Conservation (phyloP, 352 stramenopile genomes). For the Pythium volutum region DNA sequence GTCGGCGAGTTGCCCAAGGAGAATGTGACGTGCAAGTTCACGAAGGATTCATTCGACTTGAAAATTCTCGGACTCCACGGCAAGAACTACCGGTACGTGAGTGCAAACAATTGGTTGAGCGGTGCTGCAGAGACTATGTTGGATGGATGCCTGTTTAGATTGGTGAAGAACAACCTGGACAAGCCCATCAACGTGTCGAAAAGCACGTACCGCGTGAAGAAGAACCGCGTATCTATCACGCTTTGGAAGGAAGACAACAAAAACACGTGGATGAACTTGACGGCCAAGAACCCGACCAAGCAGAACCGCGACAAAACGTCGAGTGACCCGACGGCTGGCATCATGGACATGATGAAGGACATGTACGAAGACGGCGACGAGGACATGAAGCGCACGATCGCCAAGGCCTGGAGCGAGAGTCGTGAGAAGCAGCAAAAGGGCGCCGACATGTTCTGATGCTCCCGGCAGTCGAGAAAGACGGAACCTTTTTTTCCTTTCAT, state of each 20-base stretch:
- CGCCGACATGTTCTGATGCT: slow-evolving; percentile 9
- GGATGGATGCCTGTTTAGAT: slow-evolving; percentile 28
- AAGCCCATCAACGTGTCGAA: slow-evolving; percentile 79
- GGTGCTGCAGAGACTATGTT: not conserved
- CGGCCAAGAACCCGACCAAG: slow-evolving; percentile 76
- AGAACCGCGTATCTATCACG: slow-evolving; percentile 81
- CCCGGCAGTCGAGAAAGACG: too few species aligned
- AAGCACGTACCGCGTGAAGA: slow-evolving; percentile 79
- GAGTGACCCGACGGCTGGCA: slow-evolving; percentile 70
- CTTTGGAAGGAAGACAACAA: slow-evolving; percentile 78
- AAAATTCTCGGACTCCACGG: slow-evolving; percentile 71
- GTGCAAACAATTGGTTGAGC: too few species aligned
- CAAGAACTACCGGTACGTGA: slow-evolving; percentile 65
- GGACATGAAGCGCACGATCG: slow-evolving; percentile 89
- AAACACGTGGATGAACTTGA: slow-evolving; percentile 78
- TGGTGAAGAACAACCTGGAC: slow-evolving; percentile 76
- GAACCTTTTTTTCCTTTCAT: too few species aligned
- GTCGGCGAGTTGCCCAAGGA: slow-evolving; percentile 72
- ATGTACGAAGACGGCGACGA: slow-evolving; percentile 89
- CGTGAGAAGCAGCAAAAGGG: slow-evolving; percentile 52
- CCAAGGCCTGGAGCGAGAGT: slow-evolving; percentile 85
- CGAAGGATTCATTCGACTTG: slow-evolving; percentile 79
- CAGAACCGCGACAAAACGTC: slow-evolving; percentile 33
- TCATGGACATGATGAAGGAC: slow-evolving; percentile 93
- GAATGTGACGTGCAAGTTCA: slow-evolving; percentile 73